These are phyloP conservation scores for Ormosia emarginata DNA, from an alignment of 306 rosid species.

Conservation along the genomic window DNA sequence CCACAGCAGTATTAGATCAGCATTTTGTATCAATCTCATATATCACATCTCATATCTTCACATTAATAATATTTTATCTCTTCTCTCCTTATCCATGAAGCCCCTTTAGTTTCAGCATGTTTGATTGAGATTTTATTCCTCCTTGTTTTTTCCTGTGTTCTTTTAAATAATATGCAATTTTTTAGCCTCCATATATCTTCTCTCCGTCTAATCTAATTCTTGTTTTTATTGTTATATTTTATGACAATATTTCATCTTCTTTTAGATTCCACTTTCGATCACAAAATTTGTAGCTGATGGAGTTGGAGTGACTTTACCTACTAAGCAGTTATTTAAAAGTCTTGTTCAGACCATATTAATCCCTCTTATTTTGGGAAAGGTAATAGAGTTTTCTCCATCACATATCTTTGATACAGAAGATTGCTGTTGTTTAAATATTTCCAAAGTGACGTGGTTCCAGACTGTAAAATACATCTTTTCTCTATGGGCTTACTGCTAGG, in stretches of 20 bases:
- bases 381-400: slow-evolving; percentile 26
- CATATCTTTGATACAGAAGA: neutral
- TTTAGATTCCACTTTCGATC: slow-evolving; percentile 81
- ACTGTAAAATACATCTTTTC: neutral
- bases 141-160: neutral
- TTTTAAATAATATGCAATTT: neutral
- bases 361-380: slow-evolving; percentile 92
- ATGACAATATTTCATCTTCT: slow-evolving; percentile 30
- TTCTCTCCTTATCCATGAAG: neutral
- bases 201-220: slow-evolving; percentile 1
- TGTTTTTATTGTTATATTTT: neutral
- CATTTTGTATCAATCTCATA: neutral
- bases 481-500: neutral
- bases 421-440: slow-evolving; percentile 15
- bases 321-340: slow-evolving; percentile 72
- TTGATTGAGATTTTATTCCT: neutral
- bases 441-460: neutral
- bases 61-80: neutral
- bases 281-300: slow-evolving; percentile 79
- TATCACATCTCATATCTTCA: neutral
- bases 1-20: too few species aligned
- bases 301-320: slow-evolving; percentile 82
- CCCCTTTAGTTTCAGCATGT: neutral
- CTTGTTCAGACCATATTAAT: slow-evolving; percentile 65
- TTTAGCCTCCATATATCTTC: slow-evolving; percentile 3